Base-by-base conservation (phyloP, 1,284 basidiomycete species). In the Malassezia vespertilionis region DNA sequence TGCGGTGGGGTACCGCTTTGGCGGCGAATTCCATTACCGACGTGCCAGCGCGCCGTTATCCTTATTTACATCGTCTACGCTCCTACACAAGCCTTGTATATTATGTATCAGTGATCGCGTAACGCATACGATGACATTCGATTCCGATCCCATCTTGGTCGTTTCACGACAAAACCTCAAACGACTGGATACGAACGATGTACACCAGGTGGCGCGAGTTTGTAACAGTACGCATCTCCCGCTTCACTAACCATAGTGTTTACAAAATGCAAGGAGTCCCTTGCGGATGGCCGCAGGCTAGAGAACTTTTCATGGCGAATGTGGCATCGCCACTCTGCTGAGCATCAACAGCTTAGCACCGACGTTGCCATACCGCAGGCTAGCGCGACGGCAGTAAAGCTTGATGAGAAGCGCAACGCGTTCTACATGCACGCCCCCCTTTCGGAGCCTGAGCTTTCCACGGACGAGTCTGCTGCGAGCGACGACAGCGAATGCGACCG, bases 271-370 rank as follows among this genome's bases (percentile, higher is more conserved):
- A 84, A 83, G 69, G 78, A 79, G 57, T 80, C 80, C 4, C 72
- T 88, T 8, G 78, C 82, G 61, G 81, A 86, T 55, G 86, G 86
- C 11, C 76, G 75, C 20, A 75, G 86, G 24, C 76, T 86, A 22
- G 85, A 88, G 72, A 87, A 88, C 65, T 80, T 87, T 46, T 81
- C 82, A 5, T 88, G 85, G 86, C 75, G 85, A 40, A 73, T 88
- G 11, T 86, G 84, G 84, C 79, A 83, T 65, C 78, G 80, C 53
- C 79, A 84, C 58, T 32, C 37, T 11, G 21, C 26, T 18, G 26
- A 24, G 10, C 7, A 12, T 15, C 24, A 28, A 18, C 24, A 24
- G 26, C 17, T 8, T 21, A 4, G n/a, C 20, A 20, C 21, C 3
- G 14, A 39, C 37, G 12, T 10, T 17, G 24, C 14, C 24, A 20